Evolutionary conservation across 495 filamentous ascomycete species (phyloP).

Genomic region (Aspergillus homomorphus): DNA sequence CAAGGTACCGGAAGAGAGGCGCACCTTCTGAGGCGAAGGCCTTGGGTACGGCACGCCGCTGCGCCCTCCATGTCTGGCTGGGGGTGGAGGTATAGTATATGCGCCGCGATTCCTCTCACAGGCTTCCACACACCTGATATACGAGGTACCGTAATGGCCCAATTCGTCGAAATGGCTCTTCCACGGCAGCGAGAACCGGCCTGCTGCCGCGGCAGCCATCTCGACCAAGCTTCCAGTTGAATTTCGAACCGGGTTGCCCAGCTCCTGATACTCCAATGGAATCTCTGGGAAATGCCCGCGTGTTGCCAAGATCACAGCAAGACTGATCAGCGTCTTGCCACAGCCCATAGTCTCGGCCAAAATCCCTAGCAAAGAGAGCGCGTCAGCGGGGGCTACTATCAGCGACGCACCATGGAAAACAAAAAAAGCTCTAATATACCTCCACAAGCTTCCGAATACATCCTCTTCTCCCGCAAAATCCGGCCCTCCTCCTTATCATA

Average conservation of each 20-base stretch:
- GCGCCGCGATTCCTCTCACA: slow-evolving; percentile 52
- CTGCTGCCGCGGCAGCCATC: slow-evolving; percentile 70
- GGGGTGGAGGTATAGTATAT: slow-evolving; percentile 52
- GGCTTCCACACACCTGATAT: slow-evolving; percentile 50
- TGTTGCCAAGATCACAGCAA: slow-evolving; percentile 80
- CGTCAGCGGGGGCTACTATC: neutral
- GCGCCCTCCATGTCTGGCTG: slow-evolving; percentile 42
- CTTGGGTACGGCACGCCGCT: slow-evolving; percentile 40
- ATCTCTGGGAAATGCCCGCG: slow-evolving; percentile 63
- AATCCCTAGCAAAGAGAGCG: slow-evolving; percentile 27
- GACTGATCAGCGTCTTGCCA: slow-evolving; percentile 86
- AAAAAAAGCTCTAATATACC: slow-evolving; percentile 38
- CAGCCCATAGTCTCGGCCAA: slow-evolving; percentile 62
- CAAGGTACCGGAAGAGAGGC: slow-evolving; percentile 62
- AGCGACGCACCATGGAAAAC: neutral
- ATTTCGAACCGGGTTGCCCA: slow-evolving; percentile 37
- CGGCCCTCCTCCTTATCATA: slow-evolving; percentile 63
- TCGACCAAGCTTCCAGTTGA: slow-evolving; percentile 54
- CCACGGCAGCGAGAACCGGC: slow-evolving; percentile 67
- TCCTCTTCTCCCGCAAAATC: slow-evolving; percentile 58
- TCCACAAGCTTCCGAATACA: slow-evolving; percentile 73
- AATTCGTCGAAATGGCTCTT: slow-evolving; percentile 52
- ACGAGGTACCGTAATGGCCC: slow-evolving; percentile 29
- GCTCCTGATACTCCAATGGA: slow-evolving; percentile 58
- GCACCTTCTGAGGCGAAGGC: slow-evolving; percentile 49